Evolutionary conservation across 768 basidiomycete genomes (phyloP), one percentile per base, ranked within the genome.

Genomic region (Porpolomopsis calyptriformis): DNA sequence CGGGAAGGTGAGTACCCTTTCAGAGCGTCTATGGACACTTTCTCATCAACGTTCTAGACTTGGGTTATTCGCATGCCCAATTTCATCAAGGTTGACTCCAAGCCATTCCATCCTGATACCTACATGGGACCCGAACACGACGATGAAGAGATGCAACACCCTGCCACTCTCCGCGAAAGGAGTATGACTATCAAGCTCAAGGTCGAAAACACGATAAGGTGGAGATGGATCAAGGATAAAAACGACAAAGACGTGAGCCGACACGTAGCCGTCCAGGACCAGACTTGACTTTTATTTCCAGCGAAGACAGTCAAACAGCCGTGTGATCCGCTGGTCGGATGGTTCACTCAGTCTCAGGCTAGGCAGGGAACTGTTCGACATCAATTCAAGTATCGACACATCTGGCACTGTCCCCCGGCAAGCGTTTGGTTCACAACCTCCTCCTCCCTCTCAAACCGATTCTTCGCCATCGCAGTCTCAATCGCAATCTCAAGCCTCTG

Each of bases 11-110:
- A 68, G 80, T 57, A 11, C 42, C 24, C 27, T 40, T 29, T 47
- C 44, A 20, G 22, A 23, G 14, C 25, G 9, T 24, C n/a, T 10
- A 19, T 26, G n/a, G 8, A 40, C 42, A 33, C 40, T 3, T 23
- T 26, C 48, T 22, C 47, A 14, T 14, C 19, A n/a, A 19, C 34
- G 33, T 49, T 37, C 41, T 51, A 90, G 89, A 79, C 82, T 53
- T 97, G 92, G 92, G 83, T 91, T 43, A 78, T 94, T 46, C 80
- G 88, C 34, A 78, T 96, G 60, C 96, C 94, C n/a, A 88, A 87
- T 58, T 96, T 88, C 58, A 81, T 99, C 47, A 82, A 84, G 57
- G 73, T 96, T 43, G 88, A 93, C 55, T 76, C 88, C 1, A 84
- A 85, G 51, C 89, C 94, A 0, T 99, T 88, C 57, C 88, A 93